A percentile compares a stretch with the other conserved stretches of the same genome.
phyloP scores from a whole-genome alignment of 2,329 filamentous ascomycete species.

The Colletotrichum shisoi region DNA sequence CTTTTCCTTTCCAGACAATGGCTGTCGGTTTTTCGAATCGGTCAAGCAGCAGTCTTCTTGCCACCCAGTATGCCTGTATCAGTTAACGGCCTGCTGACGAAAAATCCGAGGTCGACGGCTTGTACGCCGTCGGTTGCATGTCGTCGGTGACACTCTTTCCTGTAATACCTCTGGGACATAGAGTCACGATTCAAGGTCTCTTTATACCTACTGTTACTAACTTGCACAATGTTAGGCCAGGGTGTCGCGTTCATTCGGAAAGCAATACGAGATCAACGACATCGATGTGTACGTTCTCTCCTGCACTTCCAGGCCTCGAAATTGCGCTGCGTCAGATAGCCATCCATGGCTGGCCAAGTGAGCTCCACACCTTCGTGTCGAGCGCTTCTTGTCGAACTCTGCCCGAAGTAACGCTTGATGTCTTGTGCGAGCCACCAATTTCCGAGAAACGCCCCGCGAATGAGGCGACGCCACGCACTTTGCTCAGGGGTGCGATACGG shows the following conservation, averaged over 20 bases:
- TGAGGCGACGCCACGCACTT: constrained; percentile 16
- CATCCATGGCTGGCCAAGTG: background rate
- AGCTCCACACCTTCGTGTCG: background rate
- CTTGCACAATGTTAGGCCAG: background rate
- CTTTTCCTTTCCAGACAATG: background rate
- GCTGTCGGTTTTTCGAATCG: background rate
- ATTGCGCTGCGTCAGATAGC: background rate
- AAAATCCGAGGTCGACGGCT: background rate
- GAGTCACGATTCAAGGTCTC: too few relatives aligned
- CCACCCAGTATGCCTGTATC: background rate
- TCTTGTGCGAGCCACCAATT: background rate
- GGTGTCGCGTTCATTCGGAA: background rate
- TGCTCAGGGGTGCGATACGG: background rate
- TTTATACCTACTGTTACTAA: background rate
- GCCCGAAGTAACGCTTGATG: background rate
- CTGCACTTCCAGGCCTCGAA: background rate
- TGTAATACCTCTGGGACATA: too few relatives aligned
- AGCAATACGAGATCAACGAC: background rate
- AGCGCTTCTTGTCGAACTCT: background rate
- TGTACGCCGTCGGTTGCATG: background rate
- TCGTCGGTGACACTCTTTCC: background rate
- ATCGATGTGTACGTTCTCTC: background rate
- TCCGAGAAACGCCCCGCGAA: background rate
- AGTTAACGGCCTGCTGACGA: background rate
- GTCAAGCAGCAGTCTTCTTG: background rate